Conservation (phyloP, 495 filamentous ascomycete species). For the Tuber umbilicatum region DNA sequence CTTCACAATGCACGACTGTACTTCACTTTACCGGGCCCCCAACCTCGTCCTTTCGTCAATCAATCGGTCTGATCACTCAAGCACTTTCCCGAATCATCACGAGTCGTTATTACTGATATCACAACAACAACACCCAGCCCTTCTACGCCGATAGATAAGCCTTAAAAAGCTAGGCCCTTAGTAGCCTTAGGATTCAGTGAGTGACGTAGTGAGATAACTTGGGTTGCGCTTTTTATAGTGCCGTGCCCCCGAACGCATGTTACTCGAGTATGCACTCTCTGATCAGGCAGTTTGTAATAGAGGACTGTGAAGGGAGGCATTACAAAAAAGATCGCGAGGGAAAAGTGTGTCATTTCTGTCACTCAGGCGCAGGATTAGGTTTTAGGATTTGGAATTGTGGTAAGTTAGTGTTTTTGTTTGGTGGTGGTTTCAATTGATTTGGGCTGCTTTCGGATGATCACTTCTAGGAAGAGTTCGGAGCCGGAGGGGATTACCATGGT, state of each 20-base stretch:
- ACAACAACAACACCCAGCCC: background rate
- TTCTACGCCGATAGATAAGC: background rate
- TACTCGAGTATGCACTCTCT: background rate
- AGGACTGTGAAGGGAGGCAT: background rate
- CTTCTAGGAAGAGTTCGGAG: background rate
- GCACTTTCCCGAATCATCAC: slow-evolving; percentile 1
- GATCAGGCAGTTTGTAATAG: background rate
- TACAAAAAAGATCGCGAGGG: background rate
- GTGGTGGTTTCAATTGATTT: background rate
- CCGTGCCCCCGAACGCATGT: background rate
- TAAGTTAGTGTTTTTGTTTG: background rate
- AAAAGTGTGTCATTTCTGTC: background rate
- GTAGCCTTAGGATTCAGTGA: background rate
- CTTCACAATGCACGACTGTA: background rate
- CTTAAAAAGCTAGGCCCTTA: background rate
- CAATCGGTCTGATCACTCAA: background rate
- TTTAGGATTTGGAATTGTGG: background rate
- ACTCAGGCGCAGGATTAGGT: background rate
- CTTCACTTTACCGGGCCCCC: background rate
- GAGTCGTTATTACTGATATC: background rate
- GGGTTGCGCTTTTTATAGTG: background rate
- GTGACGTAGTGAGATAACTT: background rate
- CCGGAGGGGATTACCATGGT: background rate
- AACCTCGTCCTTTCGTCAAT: background rate
- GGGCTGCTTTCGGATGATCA: background rate